Percentiles rank a stretch among this genome's conserved stretches.
phyloP scores from a whole-genome alignment of 345 rosid genomes.

The Eutrema japonicum region DNA sequence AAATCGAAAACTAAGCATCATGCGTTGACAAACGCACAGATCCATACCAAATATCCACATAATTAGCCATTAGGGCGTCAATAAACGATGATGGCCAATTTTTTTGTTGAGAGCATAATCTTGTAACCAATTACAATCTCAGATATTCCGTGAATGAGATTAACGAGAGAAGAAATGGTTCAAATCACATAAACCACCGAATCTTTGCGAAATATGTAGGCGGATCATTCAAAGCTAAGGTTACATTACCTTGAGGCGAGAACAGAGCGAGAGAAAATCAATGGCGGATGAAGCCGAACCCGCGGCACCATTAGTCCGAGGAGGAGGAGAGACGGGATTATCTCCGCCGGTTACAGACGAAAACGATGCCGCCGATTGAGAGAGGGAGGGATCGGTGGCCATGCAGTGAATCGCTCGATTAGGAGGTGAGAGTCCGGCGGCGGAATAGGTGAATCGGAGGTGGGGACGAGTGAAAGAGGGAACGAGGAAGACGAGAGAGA shows the following conservation, averaged over 20 bases:
- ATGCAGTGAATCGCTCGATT: constrained; percentile 47
- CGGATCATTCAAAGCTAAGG: background rate
- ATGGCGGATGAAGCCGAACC: constrained; percentile 65
- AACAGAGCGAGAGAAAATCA: constrained; percentile 90
- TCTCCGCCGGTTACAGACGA: constrained; percentile 43
- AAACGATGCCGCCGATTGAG: constrained; percentile 47
- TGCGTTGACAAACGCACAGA: background rate
- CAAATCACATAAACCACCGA: background rate
- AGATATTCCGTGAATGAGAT: background rate
- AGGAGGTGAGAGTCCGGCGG: constrained; percentile 38
- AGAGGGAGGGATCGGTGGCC: constrained; percentile 52
- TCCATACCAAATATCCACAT: background rate
- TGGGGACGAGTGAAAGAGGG: constrained; percentile 53
- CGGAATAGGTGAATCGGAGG: constrained; percentile 46
- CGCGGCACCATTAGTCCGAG: constrained; percentile 20
- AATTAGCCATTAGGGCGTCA: background rate
- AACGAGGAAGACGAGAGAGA: constrained; percentile 46
- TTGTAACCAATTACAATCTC: background rate
- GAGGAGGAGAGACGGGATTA: constrained; percentile 34
- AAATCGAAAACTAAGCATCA: background rate
- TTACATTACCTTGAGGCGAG: constrained; percentile 75
- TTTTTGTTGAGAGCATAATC: background rate
- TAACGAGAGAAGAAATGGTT: background rate
- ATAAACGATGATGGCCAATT: background rate
- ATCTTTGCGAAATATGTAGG: background rate